These are phyloP conservation scores for Suillus bovinus DNA, from an alignment of 768 basidiomycete species.

Conservation along the genomic window DNA sequence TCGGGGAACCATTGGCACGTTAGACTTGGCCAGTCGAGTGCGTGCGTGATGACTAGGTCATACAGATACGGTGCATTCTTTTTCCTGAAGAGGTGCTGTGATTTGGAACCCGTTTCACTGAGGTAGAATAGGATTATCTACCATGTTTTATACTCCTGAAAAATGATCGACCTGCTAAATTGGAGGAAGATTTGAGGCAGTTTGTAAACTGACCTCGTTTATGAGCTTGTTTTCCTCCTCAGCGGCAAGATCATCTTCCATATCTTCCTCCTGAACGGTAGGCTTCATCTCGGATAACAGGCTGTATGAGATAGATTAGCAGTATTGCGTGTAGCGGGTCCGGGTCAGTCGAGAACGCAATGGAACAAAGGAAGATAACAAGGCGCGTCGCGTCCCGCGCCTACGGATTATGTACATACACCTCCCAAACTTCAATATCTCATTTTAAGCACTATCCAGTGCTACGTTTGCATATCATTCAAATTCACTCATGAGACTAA, in stretches of 20 bases:
- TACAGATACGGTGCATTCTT: slow-evolving; percentile 98
- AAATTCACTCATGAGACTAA: neutral
- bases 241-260: slow-evolving; percentile 78
- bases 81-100: slow-evolving; percentile 56
- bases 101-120: neutral
- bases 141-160: slow-evolving; percentile 87
- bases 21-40: slow-evolving; percentile 95
- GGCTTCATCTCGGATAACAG: slow-evolving; percentile 42
- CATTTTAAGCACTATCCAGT: neutral
- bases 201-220: slow-evolving; percentile 62
- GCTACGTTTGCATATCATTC: neutral
- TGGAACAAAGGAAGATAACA: slow-evolving; percentile 8
- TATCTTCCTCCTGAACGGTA: slow-evolving; percentile 53
- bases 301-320: neutral
- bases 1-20: slow-evolving; percentile 99
- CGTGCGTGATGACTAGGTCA: slow-evolving; percentile 96
- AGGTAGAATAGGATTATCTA: slow-evolving; percentile 26
- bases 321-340: neutral
- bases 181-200: slow-evolving; percentile 14
- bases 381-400: slow-evolving; percentile 27
- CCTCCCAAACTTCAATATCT: neutral
- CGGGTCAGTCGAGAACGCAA: neutral
- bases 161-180: slow-evolving; percentile 9
- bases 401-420: neutral
- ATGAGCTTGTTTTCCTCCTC: slow-evolving; percentile 89